Evolutionary conservation across 1,284 basidiomycete species (phyloP), one percentile per base, ranked within the genome.

Genomic region (Kwoniella shivajii): DNA sequence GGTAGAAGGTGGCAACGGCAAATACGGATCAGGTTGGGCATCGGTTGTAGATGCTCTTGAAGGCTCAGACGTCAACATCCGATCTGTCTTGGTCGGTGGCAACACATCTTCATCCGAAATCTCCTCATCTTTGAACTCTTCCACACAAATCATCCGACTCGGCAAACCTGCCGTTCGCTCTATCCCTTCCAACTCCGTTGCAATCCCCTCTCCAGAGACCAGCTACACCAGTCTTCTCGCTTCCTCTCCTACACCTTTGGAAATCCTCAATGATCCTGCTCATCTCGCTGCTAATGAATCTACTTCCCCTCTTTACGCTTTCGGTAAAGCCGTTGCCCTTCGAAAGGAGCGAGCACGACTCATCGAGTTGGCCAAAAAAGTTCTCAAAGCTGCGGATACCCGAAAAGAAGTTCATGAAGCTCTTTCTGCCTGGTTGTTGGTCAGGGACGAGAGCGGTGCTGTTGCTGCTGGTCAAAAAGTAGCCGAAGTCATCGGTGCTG

Each of bases 191-290:
- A 65, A 61, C 27, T 69, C 71, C 1, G 66, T 76, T 60, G 59
- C 66, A 22, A 79, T 91, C 36, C 92, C 93, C 30, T 87, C 87
- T 72, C 91, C 97, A 75, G 95, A 99, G 79, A 81, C 85, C 13
- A 88, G 92, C 5, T 99, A 99, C 82, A 92, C 88, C 63, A 88
- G 88, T 72, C 88, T 98, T 51, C 86, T 99, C 50, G 88, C 90
- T 64, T 79, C 95, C 34, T 97, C 98, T 70, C 70, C 73, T 4
- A 85, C 88, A n/a, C 85, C 90, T 1, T 82, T 99, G 2, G 86
- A 92, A 60, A 83, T 99, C 56, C 83, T 88, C 72, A 99, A 99
- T 78, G 85, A 87, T 16, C 92, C 92, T 0, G 79, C 84, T 16
- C 82, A 88, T 20, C 86, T 92, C 52, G 71, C 83, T 7, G 78